Percentiles rank a stretch among this genome's conserved stretches.
These are phyloP conservation scores for Alternaria rosae DNA, from an alignment of 2,329 filamentous ascomycete species.

Conservation along the genomic window DNA sequence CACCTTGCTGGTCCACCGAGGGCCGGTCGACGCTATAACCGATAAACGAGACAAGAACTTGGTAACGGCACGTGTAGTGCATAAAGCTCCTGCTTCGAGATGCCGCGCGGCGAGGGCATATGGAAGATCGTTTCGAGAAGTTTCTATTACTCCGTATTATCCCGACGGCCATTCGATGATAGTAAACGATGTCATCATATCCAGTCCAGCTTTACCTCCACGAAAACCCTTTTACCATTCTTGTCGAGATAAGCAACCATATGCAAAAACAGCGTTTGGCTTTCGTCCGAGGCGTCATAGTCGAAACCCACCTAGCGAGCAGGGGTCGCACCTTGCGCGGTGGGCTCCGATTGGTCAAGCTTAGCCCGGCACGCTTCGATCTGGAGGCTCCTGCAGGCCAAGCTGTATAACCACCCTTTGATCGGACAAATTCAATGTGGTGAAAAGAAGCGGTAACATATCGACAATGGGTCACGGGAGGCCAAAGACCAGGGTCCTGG, in stretches of 20 bases:
- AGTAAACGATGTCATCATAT: not conserved
- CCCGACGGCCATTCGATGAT: not conserved
- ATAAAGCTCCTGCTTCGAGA: not conserved
- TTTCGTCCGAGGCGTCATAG: not conserved
- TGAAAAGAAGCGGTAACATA: slow-evolving; percentile 3
- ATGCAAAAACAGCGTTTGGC: not conserved
- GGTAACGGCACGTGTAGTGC: slow-evolving; percentile 2
- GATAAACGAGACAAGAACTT: slow-evolving; percentile 1
- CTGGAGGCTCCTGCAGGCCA: slow-evolving; percentile 10
- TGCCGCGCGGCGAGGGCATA: not conserved
- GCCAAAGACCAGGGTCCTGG: not conserved
- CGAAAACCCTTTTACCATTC: not conserved
- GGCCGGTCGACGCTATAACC: not conserved
- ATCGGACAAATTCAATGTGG: slow-evolving; percentile 4
- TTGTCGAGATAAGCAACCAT: slow-evolving; percentile 3
- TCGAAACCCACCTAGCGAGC: not conserved
- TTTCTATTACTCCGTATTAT: not conserved
- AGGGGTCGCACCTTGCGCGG: not conserved
- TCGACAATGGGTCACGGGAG: not conserved
- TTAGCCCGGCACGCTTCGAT: not conserved
- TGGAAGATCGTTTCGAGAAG: not conserved
- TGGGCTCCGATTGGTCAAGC: slow-evolving; percentile 4
- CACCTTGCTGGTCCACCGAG: not conserved
- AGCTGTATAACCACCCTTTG: slow-evolving; percentile 4
- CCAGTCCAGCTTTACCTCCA: not conserved